Evolutionary conservation across 2,329 filamentous ascomycete species (phyloP), one percentile per base, ranked within the genome.

Genomic region (Sporothrix pseudoabietina): DNA sequence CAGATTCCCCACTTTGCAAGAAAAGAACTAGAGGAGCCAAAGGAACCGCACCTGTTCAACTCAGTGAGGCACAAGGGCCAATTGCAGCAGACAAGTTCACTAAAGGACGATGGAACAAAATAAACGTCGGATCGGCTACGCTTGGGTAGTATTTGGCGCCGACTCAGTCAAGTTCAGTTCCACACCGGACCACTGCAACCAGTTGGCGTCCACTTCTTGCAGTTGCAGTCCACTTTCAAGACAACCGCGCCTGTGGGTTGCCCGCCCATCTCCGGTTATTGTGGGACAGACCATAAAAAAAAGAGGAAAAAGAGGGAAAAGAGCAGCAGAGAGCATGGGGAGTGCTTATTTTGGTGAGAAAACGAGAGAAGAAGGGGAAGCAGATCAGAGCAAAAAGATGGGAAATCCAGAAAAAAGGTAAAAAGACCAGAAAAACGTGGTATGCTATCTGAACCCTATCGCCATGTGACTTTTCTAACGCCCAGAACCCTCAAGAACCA

Each of bases 1-100:
- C 68, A 69, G 68, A 69, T 69, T 39, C 68, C 8, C 47, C 49
- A 69, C 49, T 69, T 19, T 39, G 19, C n/a, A 49, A 47, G 32
- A 35, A 35, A n/a, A 26, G 14, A 26, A 26, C 3, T 6, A n/a
- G 26, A 26, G 8, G 3, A 35, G 22, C 52, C 22, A 22, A 22
- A 55, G 52, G 52, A 35, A 30, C 55, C 30, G 10, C 55, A 35
- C 26, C 12, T 10, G 44, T 47, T 55, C n/a, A n/a, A 55, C n/a
- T n/a, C n/a, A n/a, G n/a, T n/a, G 26, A 9, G 22, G 30, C 52
- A 14, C 8, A 55, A 26, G 14, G 52, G 52, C 26, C 52, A 10
- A 30, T 30, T 55, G 22, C 55, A 35, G 55, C 30, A 30, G 55
- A 59, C 30, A 35, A 59, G 16, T 35, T 35, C 16, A 32, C 22